These are phyloP conservation scores for Neurospora africana DNA, from an alignment of 495 filamentous ascomycete genomes.

Conservation along the genomic window DNA sequence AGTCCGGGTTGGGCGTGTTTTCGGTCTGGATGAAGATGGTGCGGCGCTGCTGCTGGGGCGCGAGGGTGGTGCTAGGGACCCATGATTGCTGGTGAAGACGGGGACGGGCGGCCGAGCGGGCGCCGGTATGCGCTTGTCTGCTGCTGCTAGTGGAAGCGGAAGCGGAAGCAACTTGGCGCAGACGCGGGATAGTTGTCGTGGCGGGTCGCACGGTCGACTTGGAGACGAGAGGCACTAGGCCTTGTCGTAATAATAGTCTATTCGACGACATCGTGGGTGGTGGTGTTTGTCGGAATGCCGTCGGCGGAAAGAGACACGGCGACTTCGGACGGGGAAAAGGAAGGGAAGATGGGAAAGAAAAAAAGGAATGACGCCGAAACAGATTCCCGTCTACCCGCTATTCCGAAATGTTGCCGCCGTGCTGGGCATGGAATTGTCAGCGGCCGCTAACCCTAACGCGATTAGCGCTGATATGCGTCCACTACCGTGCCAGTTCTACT, in stretches of 20 bases:
- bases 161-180: constrained; percentile 12
- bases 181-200: constrained; percentile 1
- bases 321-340: background rate
- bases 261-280: constrained; percentile 12
- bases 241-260: constrained; percentile 13
- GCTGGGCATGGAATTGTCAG: background rate
- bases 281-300: background rate
- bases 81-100: constrained; percentile 10
- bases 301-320: background rate
- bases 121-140: constrained; percentile 12
- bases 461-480: background rate
- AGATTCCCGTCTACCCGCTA: background rate
- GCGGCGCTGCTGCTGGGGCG: constrained; percentile 28
- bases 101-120: background rate
- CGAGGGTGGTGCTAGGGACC: background rate
- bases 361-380: background rate
- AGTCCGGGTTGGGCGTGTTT: constrained; percentile 81
- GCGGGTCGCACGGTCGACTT: constrained; percentile 5
- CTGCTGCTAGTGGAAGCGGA: constrained; percentile 11
- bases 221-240: constrained; percentile 18
- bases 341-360: background rate
- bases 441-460: background rate
- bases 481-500: background rate
- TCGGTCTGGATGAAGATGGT: constrained; percentile 98
- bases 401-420: background rate